Evolutionary conservation across 371 early-diverging fungal species (phyloP).

Genomic region (Syncephalis fuscata): DNA sequence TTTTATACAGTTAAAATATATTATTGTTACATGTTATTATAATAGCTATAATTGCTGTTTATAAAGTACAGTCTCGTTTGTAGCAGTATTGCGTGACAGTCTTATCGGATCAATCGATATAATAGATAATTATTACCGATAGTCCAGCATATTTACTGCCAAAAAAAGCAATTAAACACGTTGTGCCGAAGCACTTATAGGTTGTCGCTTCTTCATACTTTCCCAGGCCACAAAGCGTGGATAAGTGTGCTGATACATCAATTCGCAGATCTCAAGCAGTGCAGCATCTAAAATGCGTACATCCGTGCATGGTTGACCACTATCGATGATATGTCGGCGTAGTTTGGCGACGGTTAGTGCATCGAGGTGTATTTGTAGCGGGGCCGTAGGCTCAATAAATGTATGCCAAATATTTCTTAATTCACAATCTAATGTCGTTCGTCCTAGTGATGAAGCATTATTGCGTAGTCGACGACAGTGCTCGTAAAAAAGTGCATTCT

Average conservation of each 20-base stretch:
- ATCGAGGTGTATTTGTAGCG: background rate
- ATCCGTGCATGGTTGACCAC: background rate
- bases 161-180: too few relatives aligned
- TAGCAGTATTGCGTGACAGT: too few relatives aligned
- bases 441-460: background rate
- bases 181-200: too few relatives aligned
- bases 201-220: too few relatives aligned
- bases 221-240: background rate
- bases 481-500: background rate
- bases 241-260: background rate
- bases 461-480: background rate
- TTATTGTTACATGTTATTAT: too few relatives aligned
- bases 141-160: too few relatives aligned
- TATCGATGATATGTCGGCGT: background rate
- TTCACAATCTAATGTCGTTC: background rate
- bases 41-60: too few relatives aligned
- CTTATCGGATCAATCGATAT: too few relatives aligned
- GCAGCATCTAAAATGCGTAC: background rate
- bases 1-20: too few relatives aligned
- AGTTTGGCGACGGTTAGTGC: background rate
- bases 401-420: background rate
- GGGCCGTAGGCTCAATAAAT: background rate
- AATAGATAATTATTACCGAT: too few relatives aligned
- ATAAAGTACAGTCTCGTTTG: too few relatives aligned
- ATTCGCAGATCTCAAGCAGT: background rate